A percentile compares a stretch with the other conserved stretches of the same genome.
Evolutionary conservation across 2,329 filamentous ascomycete species (phyloP).

Genomic region (Pseudocercospora musae): DNA sequence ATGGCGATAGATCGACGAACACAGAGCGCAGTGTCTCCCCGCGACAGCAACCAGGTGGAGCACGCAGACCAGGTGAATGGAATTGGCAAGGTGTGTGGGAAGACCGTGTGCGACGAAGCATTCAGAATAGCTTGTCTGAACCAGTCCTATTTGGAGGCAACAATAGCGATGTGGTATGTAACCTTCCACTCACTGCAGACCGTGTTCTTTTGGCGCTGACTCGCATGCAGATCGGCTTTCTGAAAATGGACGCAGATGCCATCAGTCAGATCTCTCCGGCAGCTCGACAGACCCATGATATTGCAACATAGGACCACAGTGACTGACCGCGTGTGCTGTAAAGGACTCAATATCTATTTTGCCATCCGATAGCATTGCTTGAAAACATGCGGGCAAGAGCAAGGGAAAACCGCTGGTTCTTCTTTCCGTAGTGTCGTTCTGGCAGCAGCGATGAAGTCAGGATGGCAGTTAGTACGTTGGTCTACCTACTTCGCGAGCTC

Average conservation of each 20-base stretch:
- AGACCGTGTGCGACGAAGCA: slow-evolving; percentile 75
- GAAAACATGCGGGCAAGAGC: neutral
- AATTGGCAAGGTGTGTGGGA: slow-evolving; percentile 99
- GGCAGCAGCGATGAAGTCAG: neutral
- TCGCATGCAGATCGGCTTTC: slow-evolving; percentile 30
- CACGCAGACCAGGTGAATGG: slow-evolving; percentile 75
- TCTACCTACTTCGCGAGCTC: neutral
- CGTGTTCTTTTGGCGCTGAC: neutral
- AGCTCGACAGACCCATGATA: slow-evolving; percentile 1
- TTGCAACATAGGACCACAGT: neutral
- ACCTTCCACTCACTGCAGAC: neutral
- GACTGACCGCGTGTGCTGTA: neutral
- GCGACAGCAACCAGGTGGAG: slow-evolving; percentile 41
- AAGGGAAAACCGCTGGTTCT: neutral
- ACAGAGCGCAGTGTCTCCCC: slow-evolving; percentile 26
- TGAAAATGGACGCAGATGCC: slow-evolving; percentile 28
- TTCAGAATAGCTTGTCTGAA: slow-evolving; percentile 75
- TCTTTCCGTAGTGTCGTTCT: neutral
- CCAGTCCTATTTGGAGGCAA: slow-evolving; percentile 69
- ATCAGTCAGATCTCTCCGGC: slow-evolving; percentile 21
- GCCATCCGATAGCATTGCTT: neutral
- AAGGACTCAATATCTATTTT: neutral
- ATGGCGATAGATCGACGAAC: slow-evolving; percentile 11
- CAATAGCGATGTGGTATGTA: slow-evolving; percentile 68
- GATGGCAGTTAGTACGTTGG: neutral